These are phyloP conservation scores for Paragyromitra xinjiangensis DNA, from an alignment of 495 filamentous ascomycete genomes.

Conservation along the genomic window DNA sequence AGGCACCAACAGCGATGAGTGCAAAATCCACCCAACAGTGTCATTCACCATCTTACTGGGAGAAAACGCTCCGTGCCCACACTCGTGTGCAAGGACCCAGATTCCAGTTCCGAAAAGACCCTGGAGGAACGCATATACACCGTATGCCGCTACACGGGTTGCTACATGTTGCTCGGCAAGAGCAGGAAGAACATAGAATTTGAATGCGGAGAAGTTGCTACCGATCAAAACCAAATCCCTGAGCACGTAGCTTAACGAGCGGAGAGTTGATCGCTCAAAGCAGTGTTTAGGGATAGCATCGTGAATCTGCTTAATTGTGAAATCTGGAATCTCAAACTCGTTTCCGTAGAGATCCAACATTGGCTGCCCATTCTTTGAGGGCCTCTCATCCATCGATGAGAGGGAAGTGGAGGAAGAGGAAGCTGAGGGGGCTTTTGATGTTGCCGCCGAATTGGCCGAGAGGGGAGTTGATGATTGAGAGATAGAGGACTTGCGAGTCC, in stretches of 20 bases:
- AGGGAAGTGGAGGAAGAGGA: conserved; percentile 82
- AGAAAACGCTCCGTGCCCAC: conserved; percentile 88
- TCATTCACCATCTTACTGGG: conserved; percentile 81
- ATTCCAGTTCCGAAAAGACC: conserved; percentile 80
- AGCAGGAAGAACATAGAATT: conserved; percentile 69
- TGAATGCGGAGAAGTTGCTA: conserved; percentile 71
- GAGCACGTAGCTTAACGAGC: conserved; percentile 71
- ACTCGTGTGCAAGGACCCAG: conserved; percentile 89
- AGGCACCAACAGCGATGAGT: conserved; percentile 82
- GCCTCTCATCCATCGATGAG: conserved; percentile 71
- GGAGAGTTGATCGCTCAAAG: conserved; percentile 73
- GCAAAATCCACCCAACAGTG: conserved; percentile 83
- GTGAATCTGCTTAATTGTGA: conserved; percentile 80
- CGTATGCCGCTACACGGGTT: conserved; percentile 70
- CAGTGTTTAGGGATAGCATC: conserved; percentile 85
- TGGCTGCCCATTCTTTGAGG: conserved; percentile 47
- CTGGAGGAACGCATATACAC: conserved; percentile 74
- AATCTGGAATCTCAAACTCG: conserved; percentile 76
- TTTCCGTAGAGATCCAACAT: conserved; percentile 75
- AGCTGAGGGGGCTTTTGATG: conserved; percentile 44
- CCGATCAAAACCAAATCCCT: conserved; percentile 73
- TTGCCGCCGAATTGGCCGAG: conserved; percentile 45
- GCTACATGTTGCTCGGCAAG: conserved; percentile 61
- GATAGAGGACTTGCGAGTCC: conserved; percentile 54
- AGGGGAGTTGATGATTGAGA: conserved; percentile 55